Evolutionary conservation across 1,284 basidiomycete species (phyloP).

Genomic region (Malassezia slooffiae): DNA sequence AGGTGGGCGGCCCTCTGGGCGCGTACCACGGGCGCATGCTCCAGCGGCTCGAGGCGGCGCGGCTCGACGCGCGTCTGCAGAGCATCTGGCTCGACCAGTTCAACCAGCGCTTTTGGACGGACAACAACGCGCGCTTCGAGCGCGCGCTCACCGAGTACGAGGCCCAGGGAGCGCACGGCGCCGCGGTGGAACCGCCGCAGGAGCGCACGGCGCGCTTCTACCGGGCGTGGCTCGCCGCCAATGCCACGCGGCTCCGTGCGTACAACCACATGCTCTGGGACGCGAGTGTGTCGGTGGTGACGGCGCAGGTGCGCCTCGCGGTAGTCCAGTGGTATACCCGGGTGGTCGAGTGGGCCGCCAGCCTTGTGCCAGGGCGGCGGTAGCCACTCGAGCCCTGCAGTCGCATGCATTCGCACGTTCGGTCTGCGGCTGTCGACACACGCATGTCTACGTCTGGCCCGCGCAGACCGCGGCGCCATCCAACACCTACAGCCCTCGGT

Average conservation of each 20-base stretch:
- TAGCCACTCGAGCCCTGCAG: too few relatives aligned
- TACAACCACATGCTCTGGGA: slow-evolving; percentile 38
- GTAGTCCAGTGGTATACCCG: slow-evolving; percentile 3
- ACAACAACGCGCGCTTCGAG: slow-evolving; percentile 40
- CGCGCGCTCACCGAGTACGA: slow-evolving; percentile 24
- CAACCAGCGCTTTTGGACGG: slow-evolving; percentile 44
- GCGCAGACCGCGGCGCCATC: too few relatives aligned
- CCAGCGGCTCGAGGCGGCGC: slow-evolving; percentile 28
- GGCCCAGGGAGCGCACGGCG: slow-evolving; percentile 14
- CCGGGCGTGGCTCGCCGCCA: slow-evolving; percentile 36
- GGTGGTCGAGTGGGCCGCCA: neutral
- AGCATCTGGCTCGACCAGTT: slow-evolving; percentile 32
- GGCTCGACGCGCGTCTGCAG: slow-evolving; percentile 29
- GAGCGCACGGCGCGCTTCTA: slow-evolving; percentile 31
- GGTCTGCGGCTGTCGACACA: too few relatives aligned
- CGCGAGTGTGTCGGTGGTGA: slow-evolving; percentile 2
- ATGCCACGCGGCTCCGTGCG: slow-evolving; percentile 25
- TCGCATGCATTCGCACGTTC: too few relatives aligned
- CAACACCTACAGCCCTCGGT: too few relatives aligned
- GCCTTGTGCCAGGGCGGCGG: too few relatives aligned
- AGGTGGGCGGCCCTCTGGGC: slow-evolving; percentile 8
- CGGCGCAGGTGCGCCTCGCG: slow-evolving; percentile 2
- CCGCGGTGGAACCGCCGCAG: slow-evolving; percentile 19
- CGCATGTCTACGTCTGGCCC: too few relatives aligned
- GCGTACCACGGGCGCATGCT: slow-evolving; percentile 23